Evolutionary conservation across 2,329 filamentous ascomycete genomes (phyloP).

Genomic region (Xylariaceae sp.): DNA sequence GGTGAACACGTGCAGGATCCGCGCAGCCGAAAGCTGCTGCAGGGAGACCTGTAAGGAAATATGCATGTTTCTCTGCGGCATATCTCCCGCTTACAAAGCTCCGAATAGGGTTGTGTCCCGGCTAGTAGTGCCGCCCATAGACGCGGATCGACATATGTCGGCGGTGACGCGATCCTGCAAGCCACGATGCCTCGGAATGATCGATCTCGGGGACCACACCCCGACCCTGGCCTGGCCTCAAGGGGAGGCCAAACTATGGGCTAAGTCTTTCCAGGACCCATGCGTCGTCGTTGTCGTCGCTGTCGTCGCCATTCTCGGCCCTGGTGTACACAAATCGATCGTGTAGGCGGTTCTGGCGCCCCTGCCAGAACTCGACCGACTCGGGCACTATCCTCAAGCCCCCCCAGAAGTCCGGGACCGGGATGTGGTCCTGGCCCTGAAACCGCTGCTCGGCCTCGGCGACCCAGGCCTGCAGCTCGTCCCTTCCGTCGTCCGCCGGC

Average conservation of each 20-base stretch:
- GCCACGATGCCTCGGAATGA: no score
- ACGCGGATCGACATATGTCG: no score
- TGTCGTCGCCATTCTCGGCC: conserved; percentile 38
- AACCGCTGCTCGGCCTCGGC: conserved; percentile 70
- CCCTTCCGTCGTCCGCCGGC: conserved; percentile 57
- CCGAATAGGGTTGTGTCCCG: no score
- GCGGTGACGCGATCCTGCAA: no score
- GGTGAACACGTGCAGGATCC: no score
- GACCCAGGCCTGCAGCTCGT: conserved; percentile 69
- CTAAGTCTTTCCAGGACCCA: conserved; percentile 70
- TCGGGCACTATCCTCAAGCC: conserved; percentile 80
- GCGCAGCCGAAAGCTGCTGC: no score
- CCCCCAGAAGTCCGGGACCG: conserved; percentile 91
- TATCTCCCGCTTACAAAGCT: no score
- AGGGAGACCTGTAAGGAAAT: no score
- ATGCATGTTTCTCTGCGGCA: no score
- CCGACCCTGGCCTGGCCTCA: no score
- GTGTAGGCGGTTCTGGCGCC: conserved; percentile 79
- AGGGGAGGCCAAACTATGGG: conserved; percentile 45
- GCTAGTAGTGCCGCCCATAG: no score
- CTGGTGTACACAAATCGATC: conserved; percentile 83
- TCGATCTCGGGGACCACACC: no score
- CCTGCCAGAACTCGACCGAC: conserved; percentile 93
- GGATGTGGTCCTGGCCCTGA: conserved; percentile 68
- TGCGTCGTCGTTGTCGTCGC: conserved; percentile 29